A percentile compares a stretch with the other conserved stretches of the same genome.
Evolutionary conservation across 305 asterid species (phyloP).

Genomic region (Plantago lanceolata): DNA sequence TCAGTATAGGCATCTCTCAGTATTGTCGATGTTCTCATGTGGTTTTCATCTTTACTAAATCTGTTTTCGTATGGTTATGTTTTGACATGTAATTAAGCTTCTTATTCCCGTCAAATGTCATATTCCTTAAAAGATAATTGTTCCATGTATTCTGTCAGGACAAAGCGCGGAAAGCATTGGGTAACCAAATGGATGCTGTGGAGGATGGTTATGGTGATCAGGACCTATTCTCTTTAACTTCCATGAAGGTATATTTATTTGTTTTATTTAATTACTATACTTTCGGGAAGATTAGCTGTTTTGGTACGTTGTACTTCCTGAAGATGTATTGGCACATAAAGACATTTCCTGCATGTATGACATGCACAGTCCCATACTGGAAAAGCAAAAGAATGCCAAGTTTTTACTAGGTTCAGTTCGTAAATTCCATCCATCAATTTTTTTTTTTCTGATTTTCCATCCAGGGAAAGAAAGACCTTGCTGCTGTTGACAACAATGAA

Average conservation of each 20-base stretch:
- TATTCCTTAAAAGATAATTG: slow-evolving; percentile 7
- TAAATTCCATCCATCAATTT: neutral
- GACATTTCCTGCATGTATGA: too few relatives aligned
- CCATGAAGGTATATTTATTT: slow-evolving; percentile 42
- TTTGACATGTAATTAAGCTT: neutral
- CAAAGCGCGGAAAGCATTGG: slow-evolving; percentile 82
- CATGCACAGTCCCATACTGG: neutral
- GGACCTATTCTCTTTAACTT: slow-evolving; percentile 70
- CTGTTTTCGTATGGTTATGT: neutral
- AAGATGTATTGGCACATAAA: too few relatives aligned
- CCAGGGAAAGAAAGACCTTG: slow-evolving; percentile 84
- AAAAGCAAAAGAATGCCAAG: neutral
- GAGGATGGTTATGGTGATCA: slow-evolving; percentile 71
- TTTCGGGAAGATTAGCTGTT: neutral
- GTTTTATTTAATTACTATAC: too few relatives aligned
- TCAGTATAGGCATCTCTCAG: too few relatives aligned
- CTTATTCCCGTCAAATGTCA: neutral
- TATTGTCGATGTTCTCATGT: neutral
- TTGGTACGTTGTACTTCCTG: neutral
- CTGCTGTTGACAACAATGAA: slow-evolving; percentile 72
- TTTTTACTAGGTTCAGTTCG: neutral
- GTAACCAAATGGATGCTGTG: slow-evolving; percentile 58
- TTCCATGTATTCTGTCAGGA: slow-evolving; percentile 46
- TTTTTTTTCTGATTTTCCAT: slow-evolving; percentile 16
- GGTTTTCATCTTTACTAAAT: neutral